Conservation (phyloP, 345 rosid species). For the Jatropha curcas region DNA sequence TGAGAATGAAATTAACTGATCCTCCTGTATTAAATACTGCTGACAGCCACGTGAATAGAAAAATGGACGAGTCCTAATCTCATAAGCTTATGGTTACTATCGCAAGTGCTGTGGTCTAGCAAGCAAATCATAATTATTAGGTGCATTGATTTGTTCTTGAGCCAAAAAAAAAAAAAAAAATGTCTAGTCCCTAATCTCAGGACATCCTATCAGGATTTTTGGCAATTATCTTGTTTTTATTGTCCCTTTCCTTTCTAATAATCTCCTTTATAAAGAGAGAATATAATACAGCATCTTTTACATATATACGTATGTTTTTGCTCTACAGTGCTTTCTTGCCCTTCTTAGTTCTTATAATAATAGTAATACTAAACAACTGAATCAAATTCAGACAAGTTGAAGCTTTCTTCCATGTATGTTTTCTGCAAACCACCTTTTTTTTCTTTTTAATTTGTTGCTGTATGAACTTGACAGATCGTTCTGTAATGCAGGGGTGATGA, state of each 20-base stretch:
- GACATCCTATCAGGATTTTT: background rate
- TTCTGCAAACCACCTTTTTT: background rate
- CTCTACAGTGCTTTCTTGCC: no score
- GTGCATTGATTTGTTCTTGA: no score
- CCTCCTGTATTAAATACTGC: background rate
- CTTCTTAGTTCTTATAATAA: no score
- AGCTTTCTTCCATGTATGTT: constrained; percentile 28
- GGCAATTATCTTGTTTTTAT: background rate
- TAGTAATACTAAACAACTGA: background rate
- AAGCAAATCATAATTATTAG: no score
- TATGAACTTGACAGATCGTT: background rate
- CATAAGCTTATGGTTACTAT: background rate
- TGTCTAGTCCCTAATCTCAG: no score
- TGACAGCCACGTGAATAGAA: background rate
- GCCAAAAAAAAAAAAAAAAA: no score
- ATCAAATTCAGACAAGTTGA: constrained; percentile 11
- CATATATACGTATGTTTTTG: background rate
- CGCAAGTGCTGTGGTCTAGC: no score
- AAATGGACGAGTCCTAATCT: background rate
- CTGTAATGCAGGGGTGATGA: constrained; percentile 43
- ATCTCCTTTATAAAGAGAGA: background rate
- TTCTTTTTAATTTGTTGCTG: background rate
- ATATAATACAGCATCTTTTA: no score
- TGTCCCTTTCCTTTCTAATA: background rate
- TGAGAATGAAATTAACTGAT: background rate